Percentiles rank a stretch among this genome's conserved stretches.
phyloP scores from a whole-genome alignment of 2,329 filamentous ascomycete genomes.

The Byssothecium circinans region DNA sequence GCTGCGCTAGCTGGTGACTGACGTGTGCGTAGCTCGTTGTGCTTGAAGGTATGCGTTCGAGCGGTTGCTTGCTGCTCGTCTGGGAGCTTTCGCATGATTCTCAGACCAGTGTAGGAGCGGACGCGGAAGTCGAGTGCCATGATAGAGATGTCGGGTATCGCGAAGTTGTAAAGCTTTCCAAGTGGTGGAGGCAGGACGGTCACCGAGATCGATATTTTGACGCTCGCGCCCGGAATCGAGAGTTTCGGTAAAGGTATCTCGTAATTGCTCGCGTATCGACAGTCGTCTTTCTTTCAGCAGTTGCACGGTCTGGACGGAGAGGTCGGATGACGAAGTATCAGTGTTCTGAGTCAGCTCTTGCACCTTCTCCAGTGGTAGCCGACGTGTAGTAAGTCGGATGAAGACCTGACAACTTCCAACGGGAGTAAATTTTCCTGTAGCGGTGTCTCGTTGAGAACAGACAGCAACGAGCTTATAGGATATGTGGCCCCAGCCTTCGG shows the following conservation, averaged over 20 bases:
- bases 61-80: background rate
- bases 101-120: conserved; percentile 14
- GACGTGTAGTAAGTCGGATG: conserved; percentile 13
- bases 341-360: conserved; percentile 1
- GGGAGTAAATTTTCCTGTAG: conserved; percentile 3
- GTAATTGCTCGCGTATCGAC: conserved; percentile 11
- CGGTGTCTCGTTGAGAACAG: conserved; percentile 4
- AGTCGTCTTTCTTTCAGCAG: conserved; percentile 10
- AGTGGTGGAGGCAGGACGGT: conserved; percentile 8
- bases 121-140: conserved; percentile 6
- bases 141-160: conserved; percentile 13
- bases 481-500: conserved; percentile 4
- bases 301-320: conserved; percentile 11
- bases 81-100: conserved; percentile 1
- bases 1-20: background rate
- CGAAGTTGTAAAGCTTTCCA: conserved; percentile 19
- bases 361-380: conserved; percentile 4
- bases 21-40: conserved; percentile 2
- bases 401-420: conserved; percentile 9
- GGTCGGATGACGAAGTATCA: conserved; percentile 1
- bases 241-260: conserved; percentile 10
- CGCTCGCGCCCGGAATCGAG: conserved; percentile 9
- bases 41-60: conserved; percentile 11
- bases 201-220: conserved; percentile 8
- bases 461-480: conserved; percentile 17